Percentiles rank a stretch among this genome's conserved stretches.
Conservation (phyloP, 1,139 yeast species). For the Sporopachydermia cereana region DNA sequence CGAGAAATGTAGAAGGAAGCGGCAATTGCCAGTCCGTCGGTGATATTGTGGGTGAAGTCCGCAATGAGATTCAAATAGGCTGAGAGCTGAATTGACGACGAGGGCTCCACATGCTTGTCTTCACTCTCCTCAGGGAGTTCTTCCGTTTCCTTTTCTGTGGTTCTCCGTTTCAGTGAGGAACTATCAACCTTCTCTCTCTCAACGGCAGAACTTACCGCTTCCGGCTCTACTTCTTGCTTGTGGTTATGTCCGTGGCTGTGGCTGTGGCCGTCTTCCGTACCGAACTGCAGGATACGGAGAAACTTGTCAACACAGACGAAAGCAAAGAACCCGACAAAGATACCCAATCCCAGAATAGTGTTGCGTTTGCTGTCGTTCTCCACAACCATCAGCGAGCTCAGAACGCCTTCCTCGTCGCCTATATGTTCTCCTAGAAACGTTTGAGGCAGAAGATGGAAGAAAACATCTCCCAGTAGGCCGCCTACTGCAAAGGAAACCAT, state of each 20-base stretch:
- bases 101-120: constrained; percentile 18
- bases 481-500: constrained; percentile 62
- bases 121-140: constrained; percentile 4
- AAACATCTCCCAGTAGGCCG: constrained; percentile 57
- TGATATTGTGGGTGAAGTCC: constrained; percentile 55
- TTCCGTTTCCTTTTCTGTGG: neutral
- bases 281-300: constrained; percentile 37
- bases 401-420: constrained; percentile 23
- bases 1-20: constrained; percentile 50
- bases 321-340: constrained; percentile 43
- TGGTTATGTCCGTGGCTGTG: constrained; percentile 27
- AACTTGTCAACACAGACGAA: constrained; percentile 48
- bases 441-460: constrained; percentile 54
- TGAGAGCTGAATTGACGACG: constrained; percentile 31
- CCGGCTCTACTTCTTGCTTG: constrained; percentile 18
- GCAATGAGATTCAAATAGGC: constrained; percentile 53
- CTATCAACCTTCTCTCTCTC: constrained; percentile 9
- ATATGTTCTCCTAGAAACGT: constrained; percentile 41
- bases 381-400: constrained; percentile 35
- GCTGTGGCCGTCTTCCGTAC: constrained; percentile 21
- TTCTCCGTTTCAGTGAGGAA: neutral
- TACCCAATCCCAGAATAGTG: constrained; percentile 36
- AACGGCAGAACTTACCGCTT: constrained; percentile 10
- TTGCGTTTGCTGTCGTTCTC: constrained; percentile 28
- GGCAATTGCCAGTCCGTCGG: constrained; percentile 61